phyloP scores from a whole-genome alignment of 768 basidiomycete genomes.

The Auriscalpium vulgare region DNA sequence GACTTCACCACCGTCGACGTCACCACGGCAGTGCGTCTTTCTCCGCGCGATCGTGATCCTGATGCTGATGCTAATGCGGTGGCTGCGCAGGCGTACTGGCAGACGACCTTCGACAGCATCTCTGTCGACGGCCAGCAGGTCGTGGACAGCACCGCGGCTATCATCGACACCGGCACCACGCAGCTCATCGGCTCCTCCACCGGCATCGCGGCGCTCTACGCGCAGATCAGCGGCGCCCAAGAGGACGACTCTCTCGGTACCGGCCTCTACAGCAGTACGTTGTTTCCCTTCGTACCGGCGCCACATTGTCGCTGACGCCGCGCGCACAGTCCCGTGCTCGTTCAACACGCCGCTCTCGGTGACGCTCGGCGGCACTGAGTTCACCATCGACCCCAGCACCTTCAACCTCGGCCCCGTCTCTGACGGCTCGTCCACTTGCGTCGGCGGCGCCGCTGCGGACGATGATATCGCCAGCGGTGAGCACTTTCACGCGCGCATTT shows the following conservation, averaged over 20 bases:
- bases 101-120: conserved; percentile 18
- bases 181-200: too few relatives aligned
- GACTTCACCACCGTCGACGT: conserved; percentile 7
- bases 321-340: conserved; percentile 18
- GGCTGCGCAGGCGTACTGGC: conserved; percentile 3
- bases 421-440: conserved; percentile 3
- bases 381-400: conserved; percentile 16
- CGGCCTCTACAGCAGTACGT: too few relatives aligned
- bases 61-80: conserved; percentile 23
- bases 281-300: too few relatives aligned
- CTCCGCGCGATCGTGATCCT: conserved; percentile 5
- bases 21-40: neutral
- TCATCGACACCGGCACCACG: conserved; percentile 25
- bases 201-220: too few relatives aligned
- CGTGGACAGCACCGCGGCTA: conserved; percentile 5
- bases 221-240: too few relatives aligned
- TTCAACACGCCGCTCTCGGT: conserved; percentile 18
- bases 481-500: too few relatives aligned
- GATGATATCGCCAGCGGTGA: neutral
- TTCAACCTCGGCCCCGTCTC: conserved; percentile 23
- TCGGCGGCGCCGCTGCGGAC: conserved; percentile 9
- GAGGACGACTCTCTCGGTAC: too few relatives aligned
- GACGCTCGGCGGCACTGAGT: conserved; percentile 21
- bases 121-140: conserved; percentile 15
- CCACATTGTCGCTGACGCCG: too few relatives aligned